phyloP scores from a whole-genome alignment of 2,329 filamentous ascomycete genomes.

The Pseudogymnoascus sp. region DNA sequence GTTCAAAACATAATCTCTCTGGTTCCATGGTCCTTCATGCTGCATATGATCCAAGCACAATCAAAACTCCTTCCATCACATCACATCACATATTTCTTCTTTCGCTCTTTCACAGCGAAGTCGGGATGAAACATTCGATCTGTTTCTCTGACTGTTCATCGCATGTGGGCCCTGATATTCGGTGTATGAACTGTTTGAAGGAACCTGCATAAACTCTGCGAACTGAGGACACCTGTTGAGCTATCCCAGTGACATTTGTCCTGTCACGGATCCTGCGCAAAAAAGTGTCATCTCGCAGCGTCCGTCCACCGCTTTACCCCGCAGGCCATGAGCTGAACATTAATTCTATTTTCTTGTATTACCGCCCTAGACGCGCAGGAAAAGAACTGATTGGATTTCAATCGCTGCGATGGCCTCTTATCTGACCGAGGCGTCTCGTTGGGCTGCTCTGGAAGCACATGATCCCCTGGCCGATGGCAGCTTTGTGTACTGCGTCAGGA shows the following conservation, averaged over 20 bases:
- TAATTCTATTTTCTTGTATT: not conserved
- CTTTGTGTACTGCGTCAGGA: slow-evolving; percentile 42
- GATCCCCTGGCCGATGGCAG: slow-evolving; percentile 30
- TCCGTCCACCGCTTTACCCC: not conserved
- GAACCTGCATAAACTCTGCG: not conserved
- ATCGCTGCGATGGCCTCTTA: not conserved
- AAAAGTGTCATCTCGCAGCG: not conserved
- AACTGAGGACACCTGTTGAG: slow-evolving; percentile 1
- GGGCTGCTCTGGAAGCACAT: slow-evolving; percentile 25
- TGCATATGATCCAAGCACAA: slow-evolving; percentile 4
- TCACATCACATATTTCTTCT: not conserved
- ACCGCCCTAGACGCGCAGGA: slow-evolving; percentile 6
- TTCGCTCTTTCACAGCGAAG: not conserved
- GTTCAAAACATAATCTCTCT: not conserved
- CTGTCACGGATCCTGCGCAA: not conserved
- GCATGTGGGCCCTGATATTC: slow-evolving; percentile 2
- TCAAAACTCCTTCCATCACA: not conserved
- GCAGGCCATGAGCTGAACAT: slow-evolving; percentile 4
- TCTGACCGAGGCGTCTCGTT: slow-evolving; percentile 15
- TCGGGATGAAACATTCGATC: slow-evolving; percentile 1
- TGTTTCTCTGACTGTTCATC: slow-evolving; percentile 1
- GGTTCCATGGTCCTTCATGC: not conserved
- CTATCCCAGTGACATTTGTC: slow-evolving; percentile 4
- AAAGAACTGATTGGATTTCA: slow-evolving; percentile 3
- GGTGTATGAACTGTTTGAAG: slow-evolving; percentile 7